phyloP scores from a whole-genome alignment of 2,329 filamentous ascomycete genomes.

The Colletotrichum sp. region DNA sequence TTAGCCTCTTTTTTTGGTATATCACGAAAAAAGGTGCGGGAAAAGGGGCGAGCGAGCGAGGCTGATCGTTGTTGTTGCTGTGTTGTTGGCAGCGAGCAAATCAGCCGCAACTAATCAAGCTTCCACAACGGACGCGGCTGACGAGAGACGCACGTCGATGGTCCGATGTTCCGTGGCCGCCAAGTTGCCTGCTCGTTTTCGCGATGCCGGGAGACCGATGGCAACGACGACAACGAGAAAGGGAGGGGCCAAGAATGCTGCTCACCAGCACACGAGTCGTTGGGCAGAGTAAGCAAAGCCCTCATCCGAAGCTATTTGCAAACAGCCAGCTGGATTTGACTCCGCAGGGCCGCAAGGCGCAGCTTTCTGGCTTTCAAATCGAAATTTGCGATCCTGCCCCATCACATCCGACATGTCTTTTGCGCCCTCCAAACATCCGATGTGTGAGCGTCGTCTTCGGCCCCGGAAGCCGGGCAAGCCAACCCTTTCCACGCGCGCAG shows the following conservation, averaged over 20 bases:
- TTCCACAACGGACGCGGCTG: background rate
- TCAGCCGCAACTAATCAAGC: background rate
- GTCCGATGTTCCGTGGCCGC: background rate
- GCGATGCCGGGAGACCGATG: background rate
- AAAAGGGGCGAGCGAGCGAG: background rate
- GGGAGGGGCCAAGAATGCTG: background rate
- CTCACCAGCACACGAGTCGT: background rate
- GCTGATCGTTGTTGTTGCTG: background rate
- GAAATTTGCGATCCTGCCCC: background rate
- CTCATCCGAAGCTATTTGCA: background rate
- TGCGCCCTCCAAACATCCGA: slow-evolving; percentile 8
- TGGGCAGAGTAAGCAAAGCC: background rate
- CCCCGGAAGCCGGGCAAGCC: background rate
- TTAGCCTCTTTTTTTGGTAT: background rate
- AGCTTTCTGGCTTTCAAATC: background rate
- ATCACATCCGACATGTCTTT: background rate
- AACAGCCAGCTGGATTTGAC: background rate
- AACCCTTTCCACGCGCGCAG: background rate
- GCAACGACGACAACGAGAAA: background rate
- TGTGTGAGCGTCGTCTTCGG: background rate
- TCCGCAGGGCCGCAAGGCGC: background rate
- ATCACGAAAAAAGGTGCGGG: background rate
- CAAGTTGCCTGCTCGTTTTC: background rate
- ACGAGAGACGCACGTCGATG: background rate
- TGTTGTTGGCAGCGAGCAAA: background rate